Evolutionary conservation across 768 basidiomycete species (phyloP).

Genomic region (Kwoniella shandongensis): DNA sequence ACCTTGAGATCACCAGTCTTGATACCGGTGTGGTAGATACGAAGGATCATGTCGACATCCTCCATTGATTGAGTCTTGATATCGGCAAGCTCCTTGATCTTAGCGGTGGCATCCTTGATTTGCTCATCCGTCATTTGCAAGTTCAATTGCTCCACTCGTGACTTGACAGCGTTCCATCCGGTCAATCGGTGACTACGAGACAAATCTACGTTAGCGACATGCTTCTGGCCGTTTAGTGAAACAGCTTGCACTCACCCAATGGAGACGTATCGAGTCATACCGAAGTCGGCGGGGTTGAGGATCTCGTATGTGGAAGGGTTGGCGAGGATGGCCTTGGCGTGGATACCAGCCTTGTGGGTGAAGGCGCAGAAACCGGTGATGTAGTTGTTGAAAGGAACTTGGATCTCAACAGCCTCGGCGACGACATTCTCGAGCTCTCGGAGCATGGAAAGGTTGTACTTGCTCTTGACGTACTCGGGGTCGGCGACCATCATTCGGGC

Average conservation of each 20-base stretch:
- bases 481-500: slow-evolving; percentile 93
- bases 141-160: slow-evolving; percentile 94
- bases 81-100: slow-evolving; percentile 98
- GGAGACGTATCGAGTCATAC: slow-evolving; percentile 93
- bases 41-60: slow-evolving; percentile 93
- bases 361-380: slow-evolving; percentile 97
- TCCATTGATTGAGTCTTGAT: slow-evolving; percentile 99
- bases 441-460: slow-evolving; percentile 97
- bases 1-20: slow-evolving; percentile 86
- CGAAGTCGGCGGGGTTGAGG: slow-evolving; percentile 98
- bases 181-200: slow-evolving; percentile 79
- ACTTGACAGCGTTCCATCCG: slow-evolving; percentile 99
- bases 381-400: slow-evolving; percentile 74
- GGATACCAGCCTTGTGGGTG: slow-evolving; percentile 99
- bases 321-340: slow-evolving; percentile 99
- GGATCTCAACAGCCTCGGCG: slow-evolving; percentile 97
- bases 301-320: slow-evolving; percentile 99
- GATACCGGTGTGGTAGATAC: slow-evolving; percentile 93
- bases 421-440: slow-evolving; percentile 99
- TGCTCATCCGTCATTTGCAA: slow-evolving; percentile 86
- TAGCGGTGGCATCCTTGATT: slow-evolving; percentile 97
- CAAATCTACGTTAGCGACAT: too few relatives aligned
- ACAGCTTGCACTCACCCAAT: slow-evolving; percentile 62
- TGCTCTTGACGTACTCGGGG: slow-evolving; percentile 98
- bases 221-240: too few relatives aligned